A percentile compares a stretch with the other conserved stretches of the same genome.
These are phyloP conservation scores for Phytophthora nicotianae DNA, from an alignment of 352 stramenopile genomes.

Conservation along the genomic window DNA sequence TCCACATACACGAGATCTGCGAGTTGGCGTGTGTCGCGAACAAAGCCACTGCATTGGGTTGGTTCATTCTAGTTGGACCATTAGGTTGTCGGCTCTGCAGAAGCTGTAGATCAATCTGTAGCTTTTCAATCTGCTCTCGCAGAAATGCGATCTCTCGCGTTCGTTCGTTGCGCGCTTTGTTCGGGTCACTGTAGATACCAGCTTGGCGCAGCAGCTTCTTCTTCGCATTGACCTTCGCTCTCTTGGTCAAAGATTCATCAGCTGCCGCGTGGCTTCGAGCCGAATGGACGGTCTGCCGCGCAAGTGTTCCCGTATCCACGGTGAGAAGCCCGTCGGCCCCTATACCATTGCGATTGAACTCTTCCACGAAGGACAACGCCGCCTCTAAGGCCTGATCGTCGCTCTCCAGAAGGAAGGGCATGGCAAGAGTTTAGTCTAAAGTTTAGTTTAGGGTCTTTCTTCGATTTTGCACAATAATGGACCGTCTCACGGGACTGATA, in stretches of 20 bases:
- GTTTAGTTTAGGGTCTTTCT: background rate
- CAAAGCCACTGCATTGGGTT: background rate
- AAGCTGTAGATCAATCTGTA: constrained; percentile 36
- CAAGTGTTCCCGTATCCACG: too few relatives aligned
- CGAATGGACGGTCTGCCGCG: background rate
- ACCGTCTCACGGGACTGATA: constrained; percentile 18
- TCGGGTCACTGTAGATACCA: constrained; percentile 37
- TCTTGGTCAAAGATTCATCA: constrained; percentile 9
- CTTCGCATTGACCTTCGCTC: constrained; percentile 18
- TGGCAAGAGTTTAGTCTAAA: constrained; percentile 1
- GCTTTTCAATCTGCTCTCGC: constrained; percentile 35
- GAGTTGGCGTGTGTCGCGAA: background rate
- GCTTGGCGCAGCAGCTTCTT: constrained; percentile 33
- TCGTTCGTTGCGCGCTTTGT: constrained; percentile 33
- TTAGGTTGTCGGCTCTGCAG: constrained; percentile 16
- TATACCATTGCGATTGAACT: constrained; percentile 17
- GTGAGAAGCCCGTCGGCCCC: background rate
- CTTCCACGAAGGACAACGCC: constrained; percentile 31
- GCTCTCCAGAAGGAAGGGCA: constrained; percentile 22
- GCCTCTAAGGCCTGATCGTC: constrained; percentile 24
- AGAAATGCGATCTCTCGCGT: constrained; percentile 51
- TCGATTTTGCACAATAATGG: constrained; percentile 9
- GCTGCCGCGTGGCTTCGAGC: background rate
- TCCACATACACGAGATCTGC: constrained; percentile 28
- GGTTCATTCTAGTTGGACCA: background rate